Conservation (phyloP, 179 eudicot genomes). For the Silene coronaria region DNA sequence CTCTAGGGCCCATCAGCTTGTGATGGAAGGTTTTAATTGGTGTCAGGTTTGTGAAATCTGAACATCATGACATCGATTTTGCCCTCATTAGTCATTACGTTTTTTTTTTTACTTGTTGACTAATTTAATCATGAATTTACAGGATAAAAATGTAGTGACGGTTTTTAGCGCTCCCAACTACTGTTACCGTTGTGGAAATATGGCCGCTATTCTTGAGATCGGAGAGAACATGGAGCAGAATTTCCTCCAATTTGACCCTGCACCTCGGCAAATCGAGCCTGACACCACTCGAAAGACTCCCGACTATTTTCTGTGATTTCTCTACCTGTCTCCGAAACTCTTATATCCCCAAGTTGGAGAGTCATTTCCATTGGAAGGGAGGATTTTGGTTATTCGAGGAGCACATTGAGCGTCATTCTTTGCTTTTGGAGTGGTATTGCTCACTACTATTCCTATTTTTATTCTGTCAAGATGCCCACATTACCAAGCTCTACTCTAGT, state of each 20-base stretch:
- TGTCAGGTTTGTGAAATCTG: slow-evolving; percentile 61
- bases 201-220: slow-evolving; percentile 92
- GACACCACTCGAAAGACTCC: slow-evolving; percentile 94
- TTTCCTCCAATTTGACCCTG: slow-evolving; percentile 91
- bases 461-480: slow-evolving; percentile 23
- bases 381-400: slow-evolving; percentile 40
- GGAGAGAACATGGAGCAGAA: slow-evolving; percentile 95
- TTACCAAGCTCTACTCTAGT: slow-evolving; percentile 21
- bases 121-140: slow-evolving; percentile 13
- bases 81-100: too few species aligned
- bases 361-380: slow-evolving; percentile 39
- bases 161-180: slow-evolving; percentile 96
- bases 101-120: neutral
- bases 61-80: neutral
- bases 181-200: slow-evolving; percentile 89
- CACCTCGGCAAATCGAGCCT: slow-evolving; percentile 86
- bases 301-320: slow-evolving; percentile 78
- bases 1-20: slow-evolving; percentile 92
- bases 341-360: slow-evolving; percentile 29
- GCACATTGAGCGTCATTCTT: slow-evolving; percentile 39
- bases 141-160: slow-evolving; percentile 92
- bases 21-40: slow-evolving; percentile 94
- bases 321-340: slow-evolving; percentile 30
- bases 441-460: slow-evolving; percentile 20
- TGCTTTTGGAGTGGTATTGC: slow-evolving; percentile 38